phyloP scores from a whole-genome alignment of 106 monocot genomes.

The Phalaenopsis equestris region DNA sequence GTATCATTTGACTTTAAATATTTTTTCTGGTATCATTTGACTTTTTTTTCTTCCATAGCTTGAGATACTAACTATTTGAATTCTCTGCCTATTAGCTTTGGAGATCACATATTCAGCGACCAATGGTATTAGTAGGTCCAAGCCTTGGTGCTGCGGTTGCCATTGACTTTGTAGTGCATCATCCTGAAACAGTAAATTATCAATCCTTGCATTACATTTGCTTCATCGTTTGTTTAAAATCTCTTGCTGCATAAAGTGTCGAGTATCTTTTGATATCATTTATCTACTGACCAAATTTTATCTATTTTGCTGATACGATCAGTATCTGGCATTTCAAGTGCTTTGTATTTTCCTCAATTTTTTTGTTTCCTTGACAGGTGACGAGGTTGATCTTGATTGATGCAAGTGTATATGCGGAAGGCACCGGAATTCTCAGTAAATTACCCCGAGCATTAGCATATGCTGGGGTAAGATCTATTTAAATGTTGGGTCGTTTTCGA shows the following conservation, averaged over 20 bases:
- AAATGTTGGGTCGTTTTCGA: background rate
- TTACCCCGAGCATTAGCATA: conserved; percentile 68
- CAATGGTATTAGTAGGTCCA: conserved; percentile 90
- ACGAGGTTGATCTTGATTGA: conserved; percentile 65
- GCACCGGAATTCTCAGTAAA: conserved; percentile 58
- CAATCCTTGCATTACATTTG: conserved; percentile 3
- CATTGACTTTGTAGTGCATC: conserved; percentile 62
- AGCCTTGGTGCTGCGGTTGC: conserved; percentile 97
- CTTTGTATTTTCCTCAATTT: background rate
- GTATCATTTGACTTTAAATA: too few relatives aligned
- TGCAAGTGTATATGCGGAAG: conserved; percentile 75
- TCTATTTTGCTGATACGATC: background rate
- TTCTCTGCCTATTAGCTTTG: conserved; percentile 49
- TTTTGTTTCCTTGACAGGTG: conserved; percentile 27
- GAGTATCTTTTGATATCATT: background rate
- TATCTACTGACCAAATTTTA: too few relatives aligned
- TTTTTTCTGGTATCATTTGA: background rate
- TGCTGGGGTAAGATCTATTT: conserved; percentile 60
- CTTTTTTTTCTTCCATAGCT: background rate
- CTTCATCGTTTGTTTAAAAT: background rate
- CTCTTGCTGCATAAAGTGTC: background rate
- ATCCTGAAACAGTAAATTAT: conserved; percentile 71
- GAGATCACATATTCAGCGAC: conserved; percentile 67
- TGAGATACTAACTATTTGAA: background rate
- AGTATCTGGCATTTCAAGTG: background rate